These are phyloP conservation scores for Pseudozyma thailandica DNA, from an alignment of 1,284 basidiomycete genomes.

Conservation along the genomic window DNA sequence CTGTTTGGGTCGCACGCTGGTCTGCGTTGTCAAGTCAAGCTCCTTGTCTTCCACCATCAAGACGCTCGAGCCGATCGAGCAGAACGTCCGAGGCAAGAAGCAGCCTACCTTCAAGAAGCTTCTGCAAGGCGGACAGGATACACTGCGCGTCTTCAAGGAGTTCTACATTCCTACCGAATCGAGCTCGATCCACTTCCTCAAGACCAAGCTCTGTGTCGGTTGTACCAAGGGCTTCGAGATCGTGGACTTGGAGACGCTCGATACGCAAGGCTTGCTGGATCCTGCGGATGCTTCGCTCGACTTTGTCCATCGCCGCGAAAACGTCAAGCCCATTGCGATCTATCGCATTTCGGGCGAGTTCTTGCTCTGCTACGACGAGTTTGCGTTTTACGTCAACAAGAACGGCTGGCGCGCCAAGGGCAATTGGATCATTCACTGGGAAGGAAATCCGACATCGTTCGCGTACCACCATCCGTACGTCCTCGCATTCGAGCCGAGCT, in stretches of 20 bases:
- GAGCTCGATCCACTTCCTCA: conserved; percentile 95
- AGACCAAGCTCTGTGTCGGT: conserved; percentile 96
- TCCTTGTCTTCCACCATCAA: conserved; percentile 97
- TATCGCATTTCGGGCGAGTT: conserved; percentile 98
- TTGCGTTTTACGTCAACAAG: conserved; percentile 98
- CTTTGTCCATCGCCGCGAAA: conserved; percentile 90
- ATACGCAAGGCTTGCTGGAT: conserved; percentile 95
- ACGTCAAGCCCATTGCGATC: conserved; percentile 91
- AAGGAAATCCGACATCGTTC: conserved; percentile 91
- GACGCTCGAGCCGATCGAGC: conserved; percentile 94
- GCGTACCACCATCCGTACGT: conserved; percentile 97
- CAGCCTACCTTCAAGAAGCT: conserved; percentile 86
- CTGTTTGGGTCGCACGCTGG: conserved; percentile 91
- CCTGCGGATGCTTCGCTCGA: conserved; percentile 90
- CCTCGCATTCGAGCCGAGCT: conserved; percentile 93
- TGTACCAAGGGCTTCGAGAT: conserved; percentile 99
- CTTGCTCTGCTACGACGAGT: conserved; percentile 97
- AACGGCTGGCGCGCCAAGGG: conserved; percentile 89
- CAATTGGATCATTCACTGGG: conserved; percentile 96
- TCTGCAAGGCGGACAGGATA: conserved; percentile 92
- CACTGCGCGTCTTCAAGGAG: conserved; percentile 89
- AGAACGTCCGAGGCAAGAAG: conserved; percentile 81
- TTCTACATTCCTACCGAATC: conserved; percentile 99
- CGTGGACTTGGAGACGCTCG: conserved; percentile 95
- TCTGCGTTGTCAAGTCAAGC: conserved; percentile 96